Evolutionary conservation across 208 protist species (phyloP).

Genomic region (Crithidia thermophila): DNA sequence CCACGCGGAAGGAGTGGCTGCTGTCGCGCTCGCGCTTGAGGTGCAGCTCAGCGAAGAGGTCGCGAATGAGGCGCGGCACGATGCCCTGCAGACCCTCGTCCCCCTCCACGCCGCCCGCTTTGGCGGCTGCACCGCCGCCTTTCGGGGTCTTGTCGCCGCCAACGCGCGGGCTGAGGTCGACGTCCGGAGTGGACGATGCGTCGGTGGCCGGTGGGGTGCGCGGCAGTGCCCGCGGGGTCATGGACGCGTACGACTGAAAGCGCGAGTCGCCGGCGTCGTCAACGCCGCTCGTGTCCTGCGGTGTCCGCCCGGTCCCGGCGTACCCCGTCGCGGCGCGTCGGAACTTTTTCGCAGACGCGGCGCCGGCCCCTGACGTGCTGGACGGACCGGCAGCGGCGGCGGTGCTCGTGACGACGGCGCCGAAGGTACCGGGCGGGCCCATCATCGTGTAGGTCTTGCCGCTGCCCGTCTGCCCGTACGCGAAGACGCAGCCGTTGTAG

Average conservation of each 20-base stretch:
- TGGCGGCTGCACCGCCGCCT: neutral
- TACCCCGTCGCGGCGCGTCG: conserved; percentile 28
- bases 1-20: conserved; percentile 79
- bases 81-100: conserved; percentile 58
- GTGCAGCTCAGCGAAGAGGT: conserved; percentile 69
- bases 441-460: conserved; percentile 96
- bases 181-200: conserved; percentile 3
- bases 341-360: conserved; percentile 13
- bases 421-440: conserved; percentile 41
- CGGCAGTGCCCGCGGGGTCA: neutral
- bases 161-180: neutral
- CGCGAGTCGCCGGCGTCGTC: conserved; percentile 23
- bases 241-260: conserved; percentile 24
- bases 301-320: neutral
- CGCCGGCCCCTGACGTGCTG: neutral
- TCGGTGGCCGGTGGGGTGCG: conserved; percentile 10
- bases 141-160: conserved; percentile 7
- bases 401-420: neutral
- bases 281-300: conserved; percentile 3
- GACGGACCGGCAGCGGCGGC: neutral
- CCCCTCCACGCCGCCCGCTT: neutral
- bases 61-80: conserved; percentile 64
- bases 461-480: conserved; percentile 89
- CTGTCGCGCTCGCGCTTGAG: conserved; percentile 56
- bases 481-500: conserved; percentile 91